Base-by-base conservation (phyloP, 805 yeast species). In the Suhomyces canberraensis region DNA sequence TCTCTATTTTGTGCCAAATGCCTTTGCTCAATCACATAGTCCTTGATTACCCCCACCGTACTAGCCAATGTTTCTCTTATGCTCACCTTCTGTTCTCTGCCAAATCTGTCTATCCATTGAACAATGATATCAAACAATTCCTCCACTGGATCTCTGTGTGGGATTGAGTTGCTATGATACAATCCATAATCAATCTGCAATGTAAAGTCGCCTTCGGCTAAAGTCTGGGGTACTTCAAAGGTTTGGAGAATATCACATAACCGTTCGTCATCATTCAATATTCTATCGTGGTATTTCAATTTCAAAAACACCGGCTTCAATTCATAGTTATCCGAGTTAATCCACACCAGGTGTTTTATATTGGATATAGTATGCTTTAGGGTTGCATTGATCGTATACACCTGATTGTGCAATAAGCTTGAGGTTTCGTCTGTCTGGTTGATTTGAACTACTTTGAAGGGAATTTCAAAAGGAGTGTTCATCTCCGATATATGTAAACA, bases 341-440 rank as follows among this genome's bases (percentile, higher is more conserved):
- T 19, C 69, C 69, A 63, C 8, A 64, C 47, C 49, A 46, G 52
- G 15, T 58, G 51, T 18, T 48, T 41, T 3, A 62, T 35, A 26
- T 58, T 60, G n/a, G 36, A 40, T 25, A 54, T 33, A 3, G 36
- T 41, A 39, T 62, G 64, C 11, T 44, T 31, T 14, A 58, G 36
- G 3, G 65, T 57, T 3, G 54, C 53, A 19, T 50, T 42, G 14
- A 56, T 32, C 9, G 19, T 22, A 32, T 36, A 31, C 7, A 8
- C 26, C 8, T 26, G 33, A 8, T 20, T 15, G 11, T 17, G 24
- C 11, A 18, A 25, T 15, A 29, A 21, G 6, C 11, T 9, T 2
- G 22, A 22, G 13, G 31, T 18, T 13, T 21, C 16, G n/a, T 36
- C 36, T n/a, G 11, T 9, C 11, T 16, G 25, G 24, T 35, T 31